phyloP scores from a whole-genome alignment of 345 rosid genomes.

The Brassica rapa region DNA sequence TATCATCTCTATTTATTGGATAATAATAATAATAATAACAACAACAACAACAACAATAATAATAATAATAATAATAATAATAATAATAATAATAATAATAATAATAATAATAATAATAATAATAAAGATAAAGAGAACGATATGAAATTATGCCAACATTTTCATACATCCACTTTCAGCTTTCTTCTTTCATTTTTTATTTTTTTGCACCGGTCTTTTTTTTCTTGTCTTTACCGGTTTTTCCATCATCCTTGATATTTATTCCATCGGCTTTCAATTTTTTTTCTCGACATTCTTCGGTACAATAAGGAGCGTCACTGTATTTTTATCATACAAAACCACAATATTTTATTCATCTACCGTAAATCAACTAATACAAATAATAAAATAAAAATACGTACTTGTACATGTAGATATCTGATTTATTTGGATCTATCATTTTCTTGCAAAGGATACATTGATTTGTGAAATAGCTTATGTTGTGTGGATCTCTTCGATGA shows the following conservation, averaged over 20 bases:
- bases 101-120: not conserved
- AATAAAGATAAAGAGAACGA: not conserved
- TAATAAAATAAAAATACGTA: not conserved
- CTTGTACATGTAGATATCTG: conserved; percentile 29
- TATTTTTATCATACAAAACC: not conserved
- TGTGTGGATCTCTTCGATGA: too few species aligned
- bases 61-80: too few species aligned
- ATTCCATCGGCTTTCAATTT: not conserved
- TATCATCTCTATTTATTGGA: not conserved
- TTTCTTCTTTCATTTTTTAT: not conserved
- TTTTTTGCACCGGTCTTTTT: not conserved
- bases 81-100: too few species aligned
- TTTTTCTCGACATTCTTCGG: conserved; percentile 22
- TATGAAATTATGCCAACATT: not conserved
- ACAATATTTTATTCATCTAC: not conserved
- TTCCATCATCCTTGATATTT: not conserved
- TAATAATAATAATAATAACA: not conserved
- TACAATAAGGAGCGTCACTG: conserved; percentile 4
- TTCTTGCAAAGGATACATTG: not conserved
- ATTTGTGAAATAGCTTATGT: not conserved
- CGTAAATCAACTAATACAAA: not conserved
- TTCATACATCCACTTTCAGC: not conserved
- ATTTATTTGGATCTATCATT: not conserved
- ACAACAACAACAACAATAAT: too few species aligned
- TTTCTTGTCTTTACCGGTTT: not conserved